These are phyloP conservation scores for Fusarium keratoplasticum DNA, from an alignment of 2,329 filamentous ascomycete genomes.

Conservation along the genomic window DNA sequence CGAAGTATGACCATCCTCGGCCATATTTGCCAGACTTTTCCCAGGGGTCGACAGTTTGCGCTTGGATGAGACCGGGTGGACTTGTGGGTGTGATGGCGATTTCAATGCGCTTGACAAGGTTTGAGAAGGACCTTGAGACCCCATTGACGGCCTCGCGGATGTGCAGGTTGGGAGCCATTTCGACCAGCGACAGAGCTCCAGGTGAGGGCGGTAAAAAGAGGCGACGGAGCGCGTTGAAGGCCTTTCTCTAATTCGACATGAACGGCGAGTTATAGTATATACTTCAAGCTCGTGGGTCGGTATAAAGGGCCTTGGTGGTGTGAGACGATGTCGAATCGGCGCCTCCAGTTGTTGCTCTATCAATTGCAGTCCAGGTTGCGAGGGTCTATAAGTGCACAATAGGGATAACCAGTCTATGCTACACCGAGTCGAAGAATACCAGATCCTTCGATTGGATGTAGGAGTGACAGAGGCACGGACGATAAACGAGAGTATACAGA, in stretches of 20 bases:
- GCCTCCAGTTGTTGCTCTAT: conserved; percentile 20
- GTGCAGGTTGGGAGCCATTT: conserved; percentile 56
- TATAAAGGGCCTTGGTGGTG: not conserved
- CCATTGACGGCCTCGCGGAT: conserved; percentile 49
- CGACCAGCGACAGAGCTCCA: conserved; percentile 45
- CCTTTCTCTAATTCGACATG: conserved; percentile 43
- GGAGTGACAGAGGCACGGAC: conserved; percentile 8
- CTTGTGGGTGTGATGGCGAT: conserved; percentile 71
- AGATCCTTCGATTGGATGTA: conserved; percentile 35
- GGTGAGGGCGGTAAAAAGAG: conserved; percentile 14
- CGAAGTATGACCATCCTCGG: conserved; percentile 89
- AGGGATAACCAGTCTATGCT: conserved; percentile 9
- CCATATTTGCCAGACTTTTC: conserved; percentile 85
- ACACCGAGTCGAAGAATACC: conserved; percentile 38
- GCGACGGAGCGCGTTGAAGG: conserved; percentile 43
- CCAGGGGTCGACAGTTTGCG: conserved; percentile 81
- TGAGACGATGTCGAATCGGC: not conserved
- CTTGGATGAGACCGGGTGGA: conserved; percentile 71
- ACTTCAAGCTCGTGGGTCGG: conserved; percentile 12
- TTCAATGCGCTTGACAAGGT: conserved; percentile 66
- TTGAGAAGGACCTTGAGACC: conserved; percentile 49
- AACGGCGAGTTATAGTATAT: conserved; percentile 15
- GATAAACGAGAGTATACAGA: conserved; percentile 35
- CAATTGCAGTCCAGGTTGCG: not conserved
- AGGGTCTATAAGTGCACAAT: conserved; percentile 8